Evolutionary conservation across 192 early-diverging fungal genomes (phyloP).

Genomic region (Umbelopsis ramanniana): DNA sequence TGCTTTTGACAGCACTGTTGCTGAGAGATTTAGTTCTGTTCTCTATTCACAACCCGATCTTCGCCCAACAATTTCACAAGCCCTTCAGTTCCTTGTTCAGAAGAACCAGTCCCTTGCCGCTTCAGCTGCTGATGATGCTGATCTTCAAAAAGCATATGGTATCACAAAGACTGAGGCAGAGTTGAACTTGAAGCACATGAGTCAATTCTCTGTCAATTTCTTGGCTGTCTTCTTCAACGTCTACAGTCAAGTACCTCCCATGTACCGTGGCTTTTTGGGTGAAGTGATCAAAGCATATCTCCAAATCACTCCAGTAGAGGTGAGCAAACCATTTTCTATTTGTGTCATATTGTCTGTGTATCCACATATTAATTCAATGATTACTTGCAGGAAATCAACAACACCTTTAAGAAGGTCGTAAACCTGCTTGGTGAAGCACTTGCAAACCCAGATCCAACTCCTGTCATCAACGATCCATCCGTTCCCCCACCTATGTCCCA

Average conservation of each 20-base stretch:
- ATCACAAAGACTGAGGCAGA: conserved; percentile 57
- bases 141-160: conserved; percentile 50
- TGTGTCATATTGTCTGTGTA: too few relatives aligned
- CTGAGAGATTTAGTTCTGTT: conserved; percentile 75
- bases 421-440: conserved; percentile 61
- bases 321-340: background rate
- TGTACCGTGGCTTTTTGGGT: conserved; percentile 66
- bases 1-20: conserved; percentile 65
- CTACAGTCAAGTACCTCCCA: conserved; percentile 67
- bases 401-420: conserved; percentile 67
- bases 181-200: conserved; percentile 61
- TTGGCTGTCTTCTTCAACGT: conserved; percentile 81
- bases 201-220: conserved; percentile 71
- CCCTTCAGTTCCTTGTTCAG: conserved; percentile 67
- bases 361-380: background rate
- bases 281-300: conserved; percentile 74
- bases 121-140: conserved; percentile 44
- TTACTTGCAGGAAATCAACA: conserved; percentile 54
- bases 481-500: conserved; percentile 74
- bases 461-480: conserved; percentile 53
- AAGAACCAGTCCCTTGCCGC: conserved; percentile 51
- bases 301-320: conserved; percentile 56
- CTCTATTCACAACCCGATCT: conserved; percentile 75
- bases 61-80: conserved; percentile 78
- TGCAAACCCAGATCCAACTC: conserved; percentile 51